Base-by-base conservation (phyloP, 2,329 filamentous ascomycete genomes). In the Cordyceps cateniannulata region DNA sequence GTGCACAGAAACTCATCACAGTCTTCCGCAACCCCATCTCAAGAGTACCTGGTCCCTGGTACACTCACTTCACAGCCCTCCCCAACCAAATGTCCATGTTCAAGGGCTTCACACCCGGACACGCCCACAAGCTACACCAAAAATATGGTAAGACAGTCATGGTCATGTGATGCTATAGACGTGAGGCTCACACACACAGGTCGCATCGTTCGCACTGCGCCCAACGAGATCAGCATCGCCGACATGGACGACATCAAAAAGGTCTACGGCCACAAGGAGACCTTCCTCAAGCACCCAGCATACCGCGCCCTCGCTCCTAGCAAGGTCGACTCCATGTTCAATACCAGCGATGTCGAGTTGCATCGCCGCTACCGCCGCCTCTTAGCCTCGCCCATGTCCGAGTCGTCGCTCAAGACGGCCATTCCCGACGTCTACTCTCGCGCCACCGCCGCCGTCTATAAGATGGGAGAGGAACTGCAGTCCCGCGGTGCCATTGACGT, bases 401-500 rank as follows among this genome's bases (percentile, higher is more conserved):
- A 75, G 49, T 69, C 67, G 0, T 71, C 71, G 0, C 63, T 79
- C 35, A 67, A 70, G 42, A 20, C 51, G 1, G 68, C 72, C 50
- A 67, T 73, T 51, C 65, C 67, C 0, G 55, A 72, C 25, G 70
- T 83, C 10, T 64, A 72, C 3, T 65, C 63, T 0, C 75, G 73
- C 20, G 70, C 76, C 0, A 66, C 71, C 0, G 63, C 79, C 10
- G 69, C 79, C 0, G 71, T 84, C 1, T 35, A 73, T 2, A 71
- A 69, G 51, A 83, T 85, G 24, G 67, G 62, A 0, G 68, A 75
- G n/a, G 80, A 84, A 52, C 73, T 76, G 62, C 60, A 69, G 20
- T 54, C 60, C 0, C 66, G 67, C 0, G 73, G 76, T 0, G 69
- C 62, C 0, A 72, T 70, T 0, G 81, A 85, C 62, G 68, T 84